phyloP scores from a whole-genome alignment of 345 rosid species.

The Syzygium aqueum region DNA sequence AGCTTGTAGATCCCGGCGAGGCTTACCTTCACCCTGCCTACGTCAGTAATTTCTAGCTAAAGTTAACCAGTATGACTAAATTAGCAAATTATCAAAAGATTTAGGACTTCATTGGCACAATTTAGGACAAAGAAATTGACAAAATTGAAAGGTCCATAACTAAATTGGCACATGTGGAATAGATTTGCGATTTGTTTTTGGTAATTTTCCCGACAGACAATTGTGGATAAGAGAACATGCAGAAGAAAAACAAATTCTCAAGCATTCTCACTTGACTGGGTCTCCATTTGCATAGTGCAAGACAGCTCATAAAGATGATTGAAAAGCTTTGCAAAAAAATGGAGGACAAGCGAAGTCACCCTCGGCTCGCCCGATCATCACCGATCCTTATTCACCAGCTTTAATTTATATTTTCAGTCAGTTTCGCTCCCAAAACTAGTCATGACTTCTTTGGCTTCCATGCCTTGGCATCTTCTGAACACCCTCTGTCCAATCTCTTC shows the following conservation, averaged over 20 bases:
- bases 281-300: neutral
- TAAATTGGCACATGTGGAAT: neutral
- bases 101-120: neutral
- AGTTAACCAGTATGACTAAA: neutral
- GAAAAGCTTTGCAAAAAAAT: neutral
- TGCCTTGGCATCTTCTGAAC: neutral
- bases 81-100: accelerated
- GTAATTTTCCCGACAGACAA: too few relatives aligned
- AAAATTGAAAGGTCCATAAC: neutral
- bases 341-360: neutral
- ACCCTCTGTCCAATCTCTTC: neutral
- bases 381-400: neutral
- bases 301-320: neutral
- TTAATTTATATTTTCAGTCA: neutral
- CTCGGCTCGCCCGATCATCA: neutral
- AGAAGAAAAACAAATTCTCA: neutral
- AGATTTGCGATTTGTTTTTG: too few relatives aligned
- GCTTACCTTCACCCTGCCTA: too few relatives aligned
- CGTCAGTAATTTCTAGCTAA: accelerated
- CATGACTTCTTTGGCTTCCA: neutral
- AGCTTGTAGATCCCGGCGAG: too few relatives aligned
- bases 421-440: neutral
- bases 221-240: too few relatives aligned
- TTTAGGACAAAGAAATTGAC: neutral
- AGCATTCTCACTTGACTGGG: neutral